Conservation (phyloP, 257 asterid genomes). For the Fraxinus pennsylvanica region DNA sequence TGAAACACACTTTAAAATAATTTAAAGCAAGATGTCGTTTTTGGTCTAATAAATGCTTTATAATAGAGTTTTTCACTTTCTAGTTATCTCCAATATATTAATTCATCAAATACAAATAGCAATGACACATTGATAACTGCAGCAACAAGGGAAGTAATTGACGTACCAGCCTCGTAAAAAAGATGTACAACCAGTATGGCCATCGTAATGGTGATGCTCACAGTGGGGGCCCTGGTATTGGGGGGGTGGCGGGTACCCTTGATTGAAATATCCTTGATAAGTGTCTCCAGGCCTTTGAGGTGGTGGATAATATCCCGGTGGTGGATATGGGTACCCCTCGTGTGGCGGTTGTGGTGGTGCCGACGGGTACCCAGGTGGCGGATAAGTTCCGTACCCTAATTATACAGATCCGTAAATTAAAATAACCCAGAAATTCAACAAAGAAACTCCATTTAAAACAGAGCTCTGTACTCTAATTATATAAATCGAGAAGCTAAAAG, state of each 20-base stretch:
- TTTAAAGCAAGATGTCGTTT: neutral
- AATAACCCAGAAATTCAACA: slow-evolving; percentile 11
- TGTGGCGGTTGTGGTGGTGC: slow-evolving; percentile 60
- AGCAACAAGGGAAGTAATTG: neutral
- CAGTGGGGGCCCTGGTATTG: slow-evolving; percentile 47
- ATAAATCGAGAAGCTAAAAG: neutral
- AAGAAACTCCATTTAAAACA: neutral
- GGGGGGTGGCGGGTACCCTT: slow-evolving; percentile 43
- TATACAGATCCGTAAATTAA: neutral
- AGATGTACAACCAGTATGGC: slow-evolving; percentile 47
- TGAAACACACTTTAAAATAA: neutral
- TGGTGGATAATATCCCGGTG: slow-evolving; percentile 58
- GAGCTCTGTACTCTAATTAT: neutral
- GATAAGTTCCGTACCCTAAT: slow-evolving; percentile 56
- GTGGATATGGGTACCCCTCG: slow-evolving; percentile 51
- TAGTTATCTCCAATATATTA: neutral
- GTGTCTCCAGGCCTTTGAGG: slow-evolving; percentile 47
- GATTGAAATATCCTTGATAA: slow-evolving; percentile 72
- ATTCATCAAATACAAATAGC: neutral
- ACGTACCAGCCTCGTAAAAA: slow-evolving; percentile 75
- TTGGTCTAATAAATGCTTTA: neutral
- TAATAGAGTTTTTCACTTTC: neutral
- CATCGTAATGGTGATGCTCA: slow-evolving; percentile 53
- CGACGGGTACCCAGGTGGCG: slow-evolving; percentile 57
- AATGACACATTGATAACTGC: neutral